phyloP scores from a whole-genome alignment of 495 filamentous ascomycete species.

The Penicillium psychrofluorescens region DNA sequence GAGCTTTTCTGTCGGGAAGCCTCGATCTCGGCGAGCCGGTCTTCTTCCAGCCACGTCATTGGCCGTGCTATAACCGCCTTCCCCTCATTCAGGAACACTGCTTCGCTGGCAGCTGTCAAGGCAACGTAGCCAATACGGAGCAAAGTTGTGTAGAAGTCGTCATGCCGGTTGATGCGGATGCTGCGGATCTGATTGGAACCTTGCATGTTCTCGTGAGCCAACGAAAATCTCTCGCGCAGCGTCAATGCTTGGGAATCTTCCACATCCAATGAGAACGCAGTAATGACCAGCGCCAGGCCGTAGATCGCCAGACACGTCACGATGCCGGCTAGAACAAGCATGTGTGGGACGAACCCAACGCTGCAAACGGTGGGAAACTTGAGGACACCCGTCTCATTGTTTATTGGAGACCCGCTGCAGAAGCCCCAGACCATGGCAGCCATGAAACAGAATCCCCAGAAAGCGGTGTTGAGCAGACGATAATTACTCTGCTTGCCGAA shows the following conservation, averaged over 20 bases:
- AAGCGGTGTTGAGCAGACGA: constrained; percentile 73
- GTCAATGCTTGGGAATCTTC: constrained; percentile 25
- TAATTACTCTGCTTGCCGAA: constrained; percentile 69
- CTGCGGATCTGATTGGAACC: constrained; percentile 77
- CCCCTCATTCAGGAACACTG: constrained; percentile 91
- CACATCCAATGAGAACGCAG: constrained; percentile 59
- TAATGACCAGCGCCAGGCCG: constrained; percentile 62
- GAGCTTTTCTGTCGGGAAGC: constrained; percentile 22
- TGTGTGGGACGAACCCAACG: constrained; percentile 88
- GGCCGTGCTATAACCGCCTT: constrained; percentile 60
- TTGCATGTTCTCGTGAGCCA: constrained; percentile 83
- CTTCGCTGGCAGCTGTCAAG: constrained; percentile 87
- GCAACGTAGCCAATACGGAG: constrained; percentile 78
- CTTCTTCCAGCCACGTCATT: constrained; percentile 92
- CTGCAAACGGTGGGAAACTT: constrained; percentile 91
- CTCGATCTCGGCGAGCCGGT: constrained; percentile 59
- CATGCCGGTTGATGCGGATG: constrained; percentile 69
- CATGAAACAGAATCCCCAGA: constrained; percentile 91
- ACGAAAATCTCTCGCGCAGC: constrained; percentile 47
- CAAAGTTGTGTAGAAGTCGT: constrained; percentile 92
- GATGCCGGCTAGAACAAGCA: constrained; percentile 76
- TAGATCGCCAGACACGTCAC: constrained; percentile 69
- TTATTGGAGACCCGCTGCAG: constrained; percentile 44
- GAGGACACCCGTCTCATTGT: constrained; percentile 44
- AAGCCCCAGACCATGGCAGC: constrained; percentile 66